A percentile compares a stretch with the other conserved stretches of the same genome.
These are phyloP conservation scores for Danielia reshetovae DNA, from an alignment of 805 yeast genomes.

Conservation along the genomic window DNA sequence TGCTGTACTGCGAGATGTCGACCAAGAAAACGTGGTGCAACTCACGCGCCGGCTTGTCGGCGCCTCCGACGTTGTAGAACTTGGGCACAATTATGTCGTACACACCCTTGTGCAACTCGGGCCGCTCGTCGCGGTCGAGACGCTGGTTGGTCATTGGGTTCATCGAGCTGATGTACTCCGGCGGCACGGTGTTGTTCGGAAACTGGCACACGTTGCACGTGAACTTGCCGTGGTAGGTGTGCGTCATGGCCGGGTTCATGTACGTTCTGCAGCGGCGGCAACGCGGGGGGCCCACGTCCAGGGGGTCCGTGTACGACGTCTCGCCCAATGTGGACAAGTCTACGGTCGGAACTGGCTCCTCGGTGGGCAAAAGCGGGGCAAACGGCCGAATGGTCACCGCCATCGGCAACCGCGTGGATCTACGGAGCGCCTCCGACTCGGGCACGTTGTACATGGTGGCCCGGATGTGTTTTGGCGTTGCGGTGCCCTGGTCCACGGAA, in stretches of 20 bases:
- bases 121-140: slow-evolving; percentile 58
- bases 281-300: slow-evolving; percentile 68
- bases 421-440: slow-evolving; percentile 61
- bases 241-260: slow-evolving; percentile 78
- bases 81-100: slow-evolving; percentile 80
- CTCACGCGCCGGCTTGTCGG: slow-evolving; percentile 30
- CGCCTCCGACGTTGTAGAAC: slow-evolving; percentile 56
- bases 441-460: slow-evolving; percentile 84
- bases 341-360: slow-evolving; percentile 63
- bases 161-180: slow-evolving; percentile 60
- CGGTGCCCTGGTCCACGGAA: slow-evolving; percentile 77
- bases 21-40: slow-evolving; percentile 69
- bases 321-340: slow-evolving; percentile 48
- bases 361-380: slow-evolving; percentile 51
- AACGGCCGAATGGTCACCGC: slow-evolving; percentile 83
- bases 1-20: slow-evolving; percentile 61
- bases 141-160: slow-evolving; percentile 57
- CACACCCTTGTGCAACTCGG: slow-evolving; percentile 79
- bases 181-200: slow-evolving; percentile 59
- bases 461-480: slow-evolving; percentile 76
- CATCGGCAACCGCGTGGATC: slow-evolving; percentile 71
- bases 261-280: slow-evolving; percentile 91
- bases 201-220: slow-evolving; percentile 86
- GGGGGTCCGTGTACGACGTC: slow-evolving; percentile 17
- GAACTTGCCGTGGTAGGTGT: slow-evolving; percentile 57